phyloP scores from a whole-genome alignment of 495 filamentous ascomycete species.

The Diplogelasinospora grovesii region DNA sequence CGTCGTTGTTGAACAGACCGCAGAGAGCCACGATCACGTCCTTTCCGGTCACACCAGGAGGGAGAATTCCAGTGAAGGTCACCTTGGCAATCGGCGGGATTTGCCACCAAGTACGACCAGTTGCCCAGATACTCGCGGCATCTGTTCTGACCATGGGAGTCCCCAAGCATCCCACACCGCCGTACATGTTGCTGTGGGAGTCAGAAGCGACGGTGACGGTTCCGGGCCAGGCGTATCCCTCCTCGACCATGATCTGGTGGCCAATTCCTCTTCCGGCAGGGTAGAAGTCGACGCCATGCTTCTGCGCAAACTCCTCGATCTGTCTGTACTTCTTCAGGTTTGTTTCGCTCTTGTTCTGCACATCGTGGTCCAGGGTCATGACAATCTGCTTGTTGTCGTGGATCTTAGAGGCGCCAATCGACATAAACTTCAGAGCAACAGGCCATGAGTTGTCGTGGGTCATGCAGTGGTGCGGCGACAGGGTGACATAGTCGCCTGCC shows the following conservation, averaged over 20 bases:
- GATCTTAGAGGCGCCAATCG: conserved; percentile 73
- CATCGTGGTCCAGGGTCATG: conserved; percentile 90
- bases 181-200: conserved; percentile 84
- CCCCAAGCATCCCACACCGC: conserved; percentile 68
- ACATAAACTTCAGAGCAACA: conserved; percentile 78
- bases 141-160: conserved; percentile 85
- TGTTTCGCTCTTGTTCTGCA: conserved; percentile 75
- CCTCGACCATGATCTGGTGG: conserved; percentile 36
- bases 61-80: conserved; percentile 67
- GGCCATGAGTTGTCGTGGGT: conserved; percentile 94
- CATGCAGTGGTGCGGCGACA: conserved; percentile 71
- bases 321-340: conserved; percentile 80
- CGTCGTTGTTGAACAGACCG: conserved; percentile 78
- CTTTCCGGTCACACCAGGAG: conserved; percentile 82
- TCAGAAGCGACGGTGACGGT: conserved; percentile 78
- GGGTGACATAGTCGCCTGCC: conserved; percentile 76
- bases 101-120: conserved; percentile 81
- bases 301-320: conserved; percentile 80
- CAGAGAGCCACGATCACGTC: conserved; percentile 92
- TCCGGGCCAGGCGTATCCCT: conserved; percentile 61
- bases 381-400: conserved; percentile 70
- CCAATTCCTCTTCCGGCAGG: conserved; percentile 63
- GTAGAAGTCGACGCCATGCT: conserved; percentile 78
- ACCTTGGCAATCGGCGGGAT: conserved; percentile 80
- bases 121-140: conserved; percentile 82